Evolutionary conservation across 768 basidiomycete genomes (phyloP), one percentile per base, ranked within the genome.

Genomic region (Candolleomyces aberdarensis): DNA sequence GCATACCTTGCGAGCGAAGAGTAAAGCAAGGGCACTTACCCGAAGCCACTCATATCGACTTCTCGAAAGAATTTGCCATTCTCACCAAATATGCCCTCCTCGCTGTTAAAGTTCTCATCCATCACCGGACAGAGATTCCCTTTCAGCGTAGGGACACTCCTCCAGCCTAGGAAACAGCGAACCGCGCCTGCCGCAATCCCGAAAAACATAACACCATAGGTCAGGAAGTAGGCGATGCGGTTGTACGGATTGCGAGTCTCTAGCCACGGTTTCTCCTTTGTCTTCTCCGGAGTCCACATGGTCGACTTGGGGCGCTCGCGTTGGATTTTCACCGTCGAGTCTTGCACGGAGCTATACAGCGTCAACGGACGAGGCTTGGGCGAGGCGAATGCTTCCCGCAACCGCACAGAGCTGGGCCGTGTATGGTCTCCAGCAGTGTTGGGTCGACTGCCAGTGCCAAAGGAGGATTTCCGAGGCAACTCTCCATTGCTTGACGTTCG

Each of bases 31-130:
- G 1, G 11, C 36, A 70, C 85, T 57, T 69, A 89, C 89, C 92
- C 92, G 71, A 89, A 96, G 3, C 94, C 94, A 61, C 92, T 89
- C 76, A 94, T 83, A 63, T 91, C 88, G 29, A 94, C 84, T 68
- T 96, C 92, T 17, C 84, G 82, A 66, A 85, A 82, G 83, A 92
- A 94, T 17, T 80, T 84, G 43, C 82, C 83, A 58, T 84, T 80
- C 1, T 85, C 77, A 15, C 88, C 87, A 63, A 90, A 86, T 46
- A 84, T 68, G 19, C 79, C 77, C 49, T 80, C 72, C 50, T 81
- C 81, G 70, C 80, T 78, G 63, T 75, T 76, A 66, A 96, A 96
- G 61, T 92, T 80, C 67, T 96, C 94, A 53, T 91, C 82, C 63
- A 96, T 74, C 7, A 96, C 86, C 26, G 85, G 75, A 64, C 91